phyloP scores from a whole-genome alignment of 108 stramenopile genomes.

The Skeletonema tropicum region DNA sequence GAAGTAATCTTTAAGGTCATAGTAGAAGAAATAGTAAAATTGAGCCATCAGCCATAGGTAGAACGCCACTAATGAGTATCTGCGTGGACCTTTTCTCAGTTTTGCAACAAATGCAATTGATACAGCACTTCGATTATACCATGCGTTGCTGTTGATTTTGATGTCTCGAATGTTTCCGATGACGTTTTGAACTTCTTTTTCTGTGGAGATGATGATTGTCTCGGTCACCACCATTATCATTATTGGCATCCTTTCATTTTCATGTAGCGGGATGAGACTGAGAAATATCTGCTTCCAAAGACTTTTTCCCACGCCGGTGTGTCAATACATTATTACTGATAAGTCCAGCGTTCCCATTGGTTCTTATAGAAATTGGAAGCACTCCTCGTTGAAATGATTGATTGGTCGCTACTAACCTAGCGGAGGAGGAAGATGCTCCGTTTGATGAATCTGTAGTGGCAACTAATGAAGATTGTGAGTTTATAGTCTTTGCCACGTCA shows the following conservation, averaged over 20 bases:
- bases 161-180: not conserved
- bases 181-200: conserved; percentile 1
- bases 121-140: conserved; percentile 3
- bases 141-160: not conserved
- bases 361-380: not conserved
- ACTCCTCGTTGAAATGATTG: not conserved
- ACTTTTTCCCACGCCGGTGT: not conserved
- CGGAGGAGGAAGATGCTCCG: not conserved
- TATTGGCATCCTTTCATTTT: not conserved
- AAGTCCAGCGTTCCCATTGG: not conserved
- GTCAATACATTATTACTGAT: not conserved
- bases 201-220: not conserved
- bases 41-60: conserved; percentile 24
- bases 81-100: conserved; percentile 22
- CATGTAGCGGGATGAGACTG: not conserved
- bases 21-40: conserved; percentile 25
- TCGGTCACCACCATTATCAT: not conserved
- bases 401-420: not conserved
- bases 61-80: conserved; percentile 25
- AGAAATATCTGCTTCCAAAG: not conserved
- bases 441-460: not conserved
- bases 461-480: not conserved
- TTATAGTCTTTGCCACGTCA: too few species aligned
- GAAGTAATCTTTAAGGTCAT: not conserved
- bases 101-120: not conserved